Base-by-base conservation (phyloP, 345 rosid species). In the Ailanthus altissimus region DNA sequence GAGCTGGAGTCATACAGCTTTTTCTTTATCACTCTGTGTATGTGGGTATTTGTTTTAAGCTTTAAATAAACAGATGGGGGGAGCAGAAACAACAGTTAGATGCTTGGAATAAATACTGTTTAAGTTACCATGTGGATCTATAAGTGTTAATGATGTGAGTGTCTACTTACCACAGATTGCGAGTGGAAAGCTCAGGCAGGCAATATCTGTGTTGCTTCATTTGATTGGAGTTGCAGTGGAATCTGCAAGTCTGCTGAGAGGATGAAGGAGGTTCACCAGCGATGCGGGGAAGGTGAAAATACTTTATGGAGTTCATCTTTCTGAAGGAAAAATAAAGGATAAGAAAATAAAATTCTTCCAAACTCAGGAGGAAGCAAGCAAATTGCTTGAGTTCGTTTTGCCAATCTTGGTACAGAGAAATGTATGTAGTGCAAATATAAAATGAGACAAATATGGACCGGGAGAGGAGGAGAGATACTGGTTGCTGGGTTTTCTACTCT, bases 111-210 rank as follows among this genome's bases (percentile, higher is more conserved):
- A n/a, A 6, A 3, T 60, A 50, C 2, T 26, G 4, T 21, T n/a
- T 25, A 53, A 42, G 42, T 36, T 15, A 21, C 14, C 51, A 18
- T 26, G 32, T 73, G 38, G 15, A 38, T 50, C 14, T 12, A 14
- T 49, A 76, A 56, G 21, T 60, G 25, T 58, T 11, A 23, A 45
- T 49, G 23, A 70, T 57, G 23, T 13, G 23, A 56, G 56, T 74
- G n/a, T 59, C 67, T 62, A 43, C 75, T 71, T 57, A 47, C 67
- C 14, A 38, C 88, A 94, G 97, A 94, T 80, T 93, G 97, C 16
- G 97, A 94, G 85, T 94, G 98, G 97, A 94, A 91, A 77, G 97
- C 95, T 26, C 98, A 93, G 79, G 98, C 98, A 0, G 97, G 98
- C 76, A 94, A 93, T 76, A 56, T 86, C 62, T 94, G 97, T 25